Conservation (phyloP, 768 basidiomycete species). For the Pleurotus tuber-regium region DNA sequence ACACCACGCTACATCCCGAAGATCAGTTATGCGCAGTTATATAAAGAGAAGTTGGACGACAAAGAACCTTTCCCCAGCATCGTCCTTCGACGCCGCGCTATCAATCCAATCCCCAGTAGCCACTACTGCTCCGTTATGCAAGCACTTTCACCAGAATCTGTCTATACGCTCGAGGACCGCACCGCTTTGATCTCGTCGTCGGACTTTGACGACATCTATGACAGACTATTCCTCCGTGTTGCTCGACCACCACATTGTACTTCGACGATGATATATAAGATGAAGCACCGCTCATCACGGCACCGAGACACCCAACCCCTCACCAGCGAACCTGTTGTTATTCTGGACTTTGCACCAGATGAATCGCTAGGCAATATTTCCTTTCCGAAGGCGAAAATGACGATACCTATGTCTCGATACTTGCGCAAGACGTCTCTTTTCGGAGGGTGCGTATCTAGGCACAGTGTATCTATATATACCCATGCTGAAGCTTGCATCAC, state of each 20-base stretch:
- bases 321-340: constrained; percentile 48
- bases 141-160: constrained; percentile 29
- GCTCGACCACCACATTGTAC: constrained; percentile 42
- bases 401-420: constrained; percentile 62
- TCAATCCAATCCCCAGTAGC: neutral
- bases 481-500: neutral
- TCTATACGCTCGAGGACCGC: constrained; percentile 67
- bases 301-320: constrained; percentile 53
- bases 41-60: neutral
- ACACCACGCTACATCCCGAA: constrained; percentile 8
- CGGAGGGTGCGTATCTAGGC: constrained; percentile 50
- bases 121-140: constrained; percentile 1
- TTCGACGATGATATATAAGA: constrained; percentile 59
- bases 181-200: constrained; percentile 51
- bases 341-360: constrained; percentile 59
- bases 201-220: constrained; percentile 79
- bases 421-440: constrained; percentile 63
- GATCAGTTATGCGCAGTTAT: constrained; percentile 4
- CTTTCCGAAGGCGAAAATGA: constrained; percentile 39
- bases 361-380: constrained; percentile 59
- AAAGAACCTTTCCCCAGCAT: neutral
- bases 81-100: neutral
- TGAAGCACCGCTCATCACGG: constrained; percentile 62
- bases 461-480: constrained; percentile 9
- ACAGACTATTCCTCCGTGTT: constrained; percentile 69